Evolutionary conservation across 352 stramenopile species (phyloP), one percentile per base, ranked within the genome.

Genomic region (Phytophthora macrochlamydospora): DNA sequence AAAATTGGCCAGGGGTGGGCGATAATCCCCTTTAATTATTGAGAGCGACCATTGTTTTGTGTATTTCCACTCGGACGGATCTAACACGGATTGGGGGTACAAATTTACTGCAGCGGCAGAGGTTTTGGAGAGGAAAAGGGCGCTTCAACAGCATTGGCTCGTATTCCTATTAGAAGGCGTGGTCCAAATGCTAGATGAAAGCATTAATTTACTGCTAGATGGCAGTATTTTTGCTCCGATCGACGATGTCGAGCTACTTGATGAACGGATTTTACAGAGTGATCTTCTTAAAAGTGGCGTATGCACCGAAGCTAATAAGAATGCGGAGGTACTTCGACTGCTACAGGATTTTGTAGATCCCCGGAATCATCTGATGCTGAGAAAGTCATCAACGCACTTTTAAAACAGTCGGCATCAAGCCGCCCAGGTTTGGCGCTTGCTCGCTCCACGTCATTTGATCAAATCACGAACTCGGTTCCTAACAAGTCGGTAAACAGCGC

Each of bases 61-160:
- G 8, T 75, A 87, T 37, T 98, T 95, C 55, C 87, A 93, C 56
- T 86, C 87, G 2, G 91, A 98, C 56, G 75, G 75, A 3, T 94
- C 86, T 0, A 97, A 95, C 65, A 92, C 80, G 4, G 87, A 94
- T 51, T 93, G 87, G 87, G 85, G 87, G 12, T 93, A 79, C 69
- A 85, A 86, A 56, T 93, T 94, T 56, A 90, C 83, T 7, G 87
- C 81, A 3, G 70, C 74, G 29, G 85, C 79, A 3, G 80, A 94
- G 42, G 70, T 93, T 31, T 73, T 87, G 18, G 78, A 90, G 56
- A 83, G 84, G 42, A 87, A 81, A 33, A 73, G 73, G 18, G 78
- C 70, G 2, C 49, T 85, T 11, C 75, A 85, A 33, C 67, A 80
- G 24, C 87, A 94, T 50, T 94, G 87, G 87, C 62, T 91, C 11